phyloP scores from a whole-genome alignment of 2,329 filamentous ascomycete species.

The Colletotrichum sp. region DNA sequence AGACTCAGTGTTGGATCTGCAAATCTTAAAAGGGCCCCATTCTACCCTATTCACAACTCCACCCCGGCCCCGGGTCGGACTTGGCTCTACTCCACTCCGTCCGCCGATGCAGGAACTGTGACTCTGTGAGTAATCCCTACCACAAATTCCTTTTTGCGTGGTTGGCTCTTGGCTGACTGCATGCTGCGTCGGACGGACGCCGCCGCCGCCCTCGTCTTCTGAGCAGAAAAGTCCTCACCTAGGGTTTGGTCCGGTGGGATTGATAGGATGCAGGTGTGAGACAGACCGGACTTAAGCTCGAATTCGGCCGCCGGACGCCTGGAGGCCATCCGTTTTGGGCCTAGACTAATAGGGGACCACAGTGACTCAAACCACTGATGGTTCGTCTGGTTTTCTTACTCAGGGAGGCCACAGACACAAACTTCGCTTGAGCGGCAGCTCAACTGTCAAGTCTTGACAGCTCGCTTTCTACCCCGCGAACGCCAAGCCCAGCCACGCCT shows the following conservation, averaged over 20 bases:
- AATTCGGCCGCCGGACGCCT: background rate
- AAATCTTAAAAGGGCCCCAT: background rate
- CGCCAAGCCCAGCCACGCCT: background rate
- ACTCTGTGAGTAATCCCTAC: constrained; percentile 14
- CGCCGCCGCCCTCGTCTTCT: background rate
- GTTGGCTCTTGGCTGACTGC: background rate
- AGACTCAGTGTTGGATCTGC: background rate
- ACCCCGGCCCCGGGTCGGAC: constrained; percentile 9
- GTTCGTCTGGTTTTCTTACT: background rate
- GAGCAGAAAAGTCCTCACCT: background rate
- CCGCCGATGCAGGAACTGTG: constrained; percentile 21
- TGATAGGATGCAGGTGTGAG: background rate
- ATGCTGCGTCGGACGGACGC: background rate
- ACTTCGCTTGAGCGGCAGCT: background rate
- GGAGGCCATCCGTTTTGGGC: background rate
- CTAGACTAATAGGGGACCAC: background rate
- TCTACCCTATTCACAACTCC: background rate
- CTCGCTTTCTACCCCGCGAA: background rate
- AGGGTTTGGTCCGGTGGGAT: background rate
- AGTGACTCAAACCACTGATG: background rate
- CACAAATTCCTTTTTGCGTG: background rate
- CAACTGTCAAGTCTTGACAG: background rate
- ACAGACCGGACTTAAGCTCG: background rate
- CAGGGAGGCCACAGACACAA: background rate
- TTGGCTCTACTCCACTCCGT: constrained; percentile 1